These are phyloP conservation scores for Coemansia sp. DNA, from an alignment of 192 early-diverging fungal genomes.

Conservation along the genomic window DNA sequence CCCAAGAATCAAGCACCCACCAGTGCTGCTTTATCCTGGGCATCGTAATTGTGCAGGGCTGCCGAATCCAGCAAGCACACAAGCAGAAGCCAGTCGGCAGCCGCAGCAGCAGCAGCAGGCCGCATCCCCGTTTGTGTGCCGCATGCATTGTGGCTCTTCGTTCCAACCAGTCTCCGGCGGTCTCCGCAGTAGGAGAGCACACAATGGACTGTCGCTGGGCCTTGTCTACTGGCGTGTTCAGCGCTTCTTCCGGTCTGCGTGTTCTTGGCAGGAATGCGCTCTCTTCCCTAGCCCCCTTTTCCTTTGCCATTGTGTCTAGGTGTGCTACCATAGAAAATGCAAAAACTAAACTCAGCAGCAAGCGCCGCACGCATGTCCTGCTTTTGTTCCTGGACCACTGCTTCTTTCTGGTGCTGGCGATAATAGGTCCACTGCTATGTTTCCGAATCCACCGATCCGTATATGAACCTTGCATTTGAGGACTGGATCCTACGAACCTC, in stretches of 20 bases:
- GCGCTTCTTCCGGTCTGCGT: not conserved
- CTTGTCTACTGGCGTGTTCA: not conserved
- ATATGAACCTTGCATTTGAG: conserved; percentile 55
- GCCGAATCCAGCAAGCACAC: not conserved
- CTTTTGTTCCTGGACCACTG: not conserved
- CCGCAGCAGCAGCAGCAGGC: not conserved
- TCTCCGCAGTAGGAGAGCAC: not conserved
- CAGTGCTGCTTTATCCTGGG: too few species aligned
- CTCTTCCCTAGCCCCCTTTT: not conserved
- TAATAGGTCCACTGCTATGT: conserved; percentile 43
- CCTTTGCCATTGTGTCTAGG: not conserved
- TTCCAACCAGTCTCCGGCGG: not conserved
- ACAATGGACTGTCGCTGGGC: too few species aligned
- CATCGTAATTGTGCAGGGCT: too few species aligned
- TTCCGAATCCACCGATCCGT: conserved; percentile 44
- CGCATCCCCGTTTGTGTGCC: not conserved
- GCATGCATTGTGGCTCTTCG: not conserved
- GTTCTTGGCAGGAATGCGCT: not conserved
- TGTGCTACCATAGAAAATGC: not conserved
- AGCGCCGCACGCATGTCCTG: not conserved
- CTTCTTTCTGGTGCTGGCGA: not conserved
- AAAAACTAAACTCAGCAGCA: not conserved
- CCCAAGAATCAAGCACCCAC: too few species aligned
- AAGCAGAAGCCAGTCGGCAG: not conserved
- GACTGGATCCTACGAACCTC: conserved; percentile 72